Evolutionary conservation across 768 basidiomycete species (phyloP).

Genomic region (Tylopilus plumbeoviolaceoides): DNA sequence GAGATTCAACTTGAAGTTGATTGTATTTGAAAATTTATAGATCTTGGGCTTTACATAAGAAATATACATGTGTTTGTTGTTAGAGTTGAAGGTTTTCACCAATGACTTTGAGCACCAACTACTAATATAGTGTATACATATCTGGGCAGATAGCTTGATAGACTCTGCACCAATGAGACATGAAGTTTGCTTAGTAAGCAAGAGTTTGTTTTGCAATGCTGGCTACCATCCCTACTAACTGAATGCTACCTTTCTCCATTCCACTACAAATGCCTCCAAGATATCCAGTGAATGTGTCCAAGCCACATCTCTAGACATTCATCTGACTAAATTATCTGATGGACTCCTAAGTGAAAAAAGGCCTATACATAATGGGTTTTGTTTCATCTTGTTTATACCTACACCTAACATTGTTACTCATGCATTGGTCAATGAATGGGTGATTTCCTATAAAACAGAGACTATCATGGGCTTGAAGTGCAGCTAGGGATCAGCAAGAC

Average conservation of each 20-base stretch:
- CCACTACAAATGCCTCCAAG: slow-evolving; percentile 54
- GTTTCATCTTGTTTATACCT: too few species aligned
- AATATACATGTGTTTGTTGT: neutral
- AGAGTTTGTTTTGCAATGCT: neutral
- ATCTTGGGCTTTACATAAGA: too few species aligned
- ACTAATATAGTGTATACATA: too few species aligned
- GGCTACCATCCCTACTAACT: slow-evolving; percentile 1
- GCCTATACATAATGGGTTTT: slow-evolving; percentile 28
- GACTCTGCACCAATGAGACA: slow-evolving; percentile 20
- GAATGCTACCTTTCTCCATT: neutral
- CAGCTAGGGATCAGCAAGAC: too few species aligned
- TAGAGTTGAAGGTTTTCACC: neutral
- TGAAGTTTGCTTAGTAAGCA: slow-evolving; percentile 60
- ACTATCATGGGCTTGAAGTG: neutral
- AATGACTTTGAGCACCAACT: neutral
- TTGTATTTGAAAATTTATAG: too few species aligned
- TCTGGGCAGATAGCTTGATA: neutral
- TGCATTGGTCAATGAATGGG: neutral
- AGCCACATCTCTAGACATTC: neutral
- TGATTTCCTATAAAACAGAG: neutral
- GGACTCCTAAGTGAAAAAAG: slow-evolving; percentile 63
- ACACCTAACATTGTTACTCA: neutral
- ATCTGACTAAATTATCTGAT: neutral
- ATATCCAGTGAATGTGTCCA: slow-evolving; percentile 47
- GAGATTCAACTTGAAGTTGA: too few species aligned